Base-by-base conservation (phyloP, 2,329 filamentous ascomycete genomes). In the Botrytis tulipae region DNA sequence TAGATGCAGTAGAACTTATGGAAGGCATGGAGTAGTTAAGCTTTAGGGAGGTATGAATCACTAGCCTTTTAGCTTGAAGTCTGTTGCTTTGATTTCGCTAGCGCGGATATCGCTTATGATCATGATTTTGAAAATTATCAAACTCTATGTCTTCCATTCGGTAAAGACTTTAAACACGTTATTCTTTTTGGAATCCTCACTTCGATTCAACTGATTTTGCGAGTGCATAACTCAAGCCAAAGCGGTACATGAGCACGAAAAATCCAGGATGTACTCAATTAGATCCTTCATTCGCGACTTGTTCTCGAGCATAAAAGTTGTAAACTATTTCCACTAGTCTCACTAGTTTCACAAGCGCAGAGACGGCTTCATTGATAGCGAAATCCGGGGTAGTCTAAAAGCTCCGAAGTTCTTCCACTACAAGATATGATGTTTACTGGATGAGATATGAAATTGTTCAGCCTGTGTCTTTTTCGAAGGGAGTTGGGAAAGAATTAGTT, bases 1-100 rank as follows among this genome's bases (percentile, higher is more conserved):
- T 99, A 70, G 96, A 99, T 83, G 91, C 91, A 77, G 91, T 94
- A 25, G 93, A 95, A 81, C 87, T 98, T 79, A 95, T 98, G 93
- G 91, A 94, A 77, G 96, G 95, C 29, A 98, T 98, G 94, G 66
- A 69, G 35, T 69, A 69, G 48, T 42, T 32, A 25, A 69, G n/a
- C n/a, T 54, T 32, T 68, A 68, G 37, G 6, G 51, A 32, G 48
- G 48, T 68, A 68, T 57, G 66, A 54, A 57, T 69, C 2, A 37
- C 20, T 42, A 16, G 40, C 37, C n/a, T 57, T 42, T 46, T 48
- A 29, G 29, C 10, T 37, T 67, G 48, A 77, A 25, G 25, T 32
- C n/a, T 44, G 48, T 44, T 40, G 37, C n/a, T 59, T n/a, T 69
- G 12, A 42, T 69, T 57, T 44, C 48, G 37, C 48, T 57, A 69